Percentiles rank a stretch among this genome's conserved stretches.
phyloP scores from a whole-genome alignment of 192 early-diverging fungal genomes.

The Entomortierella parvispora region DNA sequence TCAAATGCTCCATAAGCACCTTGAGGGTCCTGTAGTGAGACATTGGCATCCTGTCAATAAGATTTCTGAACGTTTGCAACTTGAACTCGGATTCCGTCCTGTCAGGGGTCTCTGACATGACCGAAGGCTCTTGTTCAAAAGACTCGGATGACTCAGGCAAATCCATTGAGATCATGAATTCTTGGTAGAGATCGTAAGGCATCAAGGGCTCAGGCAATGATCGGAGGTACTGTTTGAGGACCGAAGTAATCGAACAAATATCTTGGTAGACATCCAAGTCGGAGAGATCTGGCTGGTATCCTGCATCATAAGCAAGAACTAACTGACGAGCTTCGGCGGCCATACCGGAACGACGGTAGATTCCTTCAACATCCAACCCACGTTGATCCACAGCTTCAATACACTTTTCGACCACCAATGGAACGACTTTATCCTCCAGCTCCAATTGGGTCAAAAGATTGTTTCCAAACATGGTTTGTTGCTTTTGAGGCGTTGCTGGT shows the following conservation, averaged over 20 bases:
- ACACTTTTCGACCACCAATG: constrained; percentile 74
- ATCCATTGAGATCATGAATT: constrained; percentile 70
- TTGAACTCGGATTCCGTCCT: too few species aligned
- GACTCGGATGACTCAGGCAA: constrained; percentile 41
- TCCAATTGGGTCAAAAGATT: constrained; percentile 64
- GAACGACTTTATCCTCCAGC: constrained; percentile 66
- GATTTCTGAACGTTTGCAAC: constrained; percentile 55
- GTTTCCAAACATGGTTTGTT: constrained; percentile 76
- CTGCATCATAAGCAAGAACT: constrained; percentile 70
- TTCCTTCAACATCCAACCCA: constrained; percentile 79
- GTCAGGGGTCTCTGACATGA: too few species aligned
- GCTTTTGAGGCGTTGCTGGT: constrained; percentile 23
- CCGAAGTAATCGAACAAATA: constrained; percentile 80
- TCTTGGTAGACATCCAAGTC: constrained; percentile 69
- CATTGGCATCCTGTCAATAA: constrained; percentile 65
- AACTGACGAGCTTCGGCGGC: constrained; percentile 75
- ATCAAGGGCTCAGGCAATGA: constrained; percentile 79
- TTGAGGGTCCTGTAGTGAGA: constrained; percentile 72
- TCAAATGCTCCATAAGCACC: constrained; percentile 70
- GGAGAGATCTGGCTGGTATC: constrained; percentile 59
- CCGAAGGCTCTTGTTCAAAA: too few species aligned
- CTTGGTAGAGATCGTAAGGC: constrained; percentile 72
- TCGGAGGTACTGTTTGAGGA: constrained; percentile 85
- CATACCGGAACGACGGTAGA: constrained; percentile 84
- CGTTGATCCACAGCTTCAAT: constrained; percentile 71